Base-by-base conservation (phyloP, 2,329 filamentous ascomycete genomes). In the Trichoderma simmonsii region DNA sequence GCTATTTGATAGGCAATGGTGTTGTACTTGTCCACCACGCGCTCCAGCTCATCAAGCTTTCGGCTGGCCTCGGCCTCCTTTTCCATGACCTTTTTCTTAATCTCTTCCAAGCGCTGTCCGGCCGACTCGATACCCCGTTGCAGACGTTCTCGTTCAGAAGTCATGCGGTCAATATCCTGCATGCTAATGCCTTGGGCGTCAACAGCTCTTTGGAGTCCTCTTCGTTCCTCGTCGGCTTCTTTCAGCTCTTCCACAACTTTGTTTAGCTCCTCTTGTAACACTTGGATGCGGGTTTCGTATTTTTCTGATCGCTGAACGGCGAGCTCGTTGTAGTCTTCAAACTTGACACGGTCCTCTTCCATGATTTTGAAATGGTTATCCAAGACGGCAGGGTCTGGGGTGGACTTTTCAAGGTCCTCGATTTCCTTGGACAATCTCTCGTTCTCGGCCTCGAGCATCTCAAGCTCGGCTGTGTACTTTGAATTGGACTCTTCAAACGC, bases 161-260 rank as follows among this genome's bases (percentile, higher is more conserved):
- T 97, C 95, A 99, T 98, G 81, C 96, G 94, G 86, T 99, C 96
- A 79, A 99, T 98, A 87, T 99, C 96, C 83, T 96, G 93, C 83
- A 98, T 97, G 78, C 94, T 97, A 80, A 99, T 95, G 3, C 96
- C 96, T 79, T 97, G 94, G 76, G 92, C 91, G 81, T 98, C 96
- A 32, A 99, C 94, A 34, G 92, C 91, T 72, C 92, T 90, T 80
- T 98, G 95, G 11, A 99, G 86, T 34, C 88, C 87, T 56, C 89
- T 85, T 73, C 94, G 90, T 80, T 99, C 96, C 18, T 92, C 90
- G 75, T 98, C 95, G 0, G 92, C 92, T 77, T 93, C 92, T 72
- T 89, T 87, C 39, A 97, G 84, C 77, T 97, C 94, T 9, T 87
- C 83, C 69, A 91, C 85, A 26, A 94, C 88, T 79, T 95, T 95